phyloP scores from a whole-genome alignment of 345 rosid genomes.

The Boechera divaricarpa region DNA sequence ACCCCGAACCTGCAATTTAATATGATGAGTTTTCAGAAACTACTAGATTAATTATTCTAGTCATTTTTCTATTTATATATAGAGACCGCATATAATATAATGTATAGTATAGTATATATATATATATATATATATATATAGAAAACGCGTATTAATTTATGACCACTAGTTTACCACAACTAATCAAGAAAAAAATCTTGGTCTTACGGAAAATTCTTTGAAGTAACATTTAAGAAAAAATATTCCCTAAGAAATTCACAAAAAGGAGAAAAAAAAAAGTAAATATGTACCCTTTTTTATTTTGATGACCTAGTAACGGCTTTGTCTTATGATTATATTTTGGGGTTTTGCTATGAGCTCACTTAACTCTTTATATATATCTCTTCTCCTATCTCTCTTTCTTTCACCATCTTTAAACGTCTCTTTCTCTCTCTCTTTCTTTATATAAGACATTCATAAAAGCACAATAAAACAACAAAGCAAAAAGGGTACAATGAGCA shows the following conservation, averaged over 20 bases:
- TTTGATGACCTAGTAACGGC: constrained; percentile 62
- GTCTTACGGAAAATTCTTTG: neutral
- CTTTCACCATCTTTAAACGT: constrained; percentile 41
- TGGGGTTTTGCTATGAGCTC: constrained; percentile 44
- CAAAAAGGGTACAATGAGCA: constrained; percentile 32
- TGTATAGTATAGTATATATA: neutral
- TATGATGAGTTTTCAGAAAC: too few species aligned
- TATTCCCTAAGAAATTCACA: constrained; percentile 2
- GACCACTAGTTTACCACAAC: neutral
- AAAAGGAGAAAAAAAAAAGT: neutral
- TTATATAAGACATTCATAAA: constrained; percentile 28
- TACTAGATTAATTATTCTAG: too few species aligned
- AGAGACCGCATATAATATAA: too few species aligned
- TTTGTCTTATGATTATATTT: constrained; percentile 66
- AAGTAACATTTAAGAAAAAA: neutral
- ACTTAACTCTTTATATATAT: constrained; percentile 17
- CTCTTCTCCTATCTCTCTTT: constrained; percentile 28
- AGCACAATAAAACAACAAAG: constrained; percentile 26
- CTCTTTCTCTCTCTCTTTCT: constrained; percentile 17
- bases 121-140: neutral
- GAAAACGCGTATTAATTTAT: neutral
- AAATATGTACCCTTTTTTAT: constrained; percentile 45
- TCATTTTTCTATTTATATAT: neutral
- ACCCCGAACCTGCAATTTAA: too few species aligned
- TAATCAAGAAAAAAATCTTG: neutral